Evolutionary conservation across 2,329 filamentous ascomycete genomes (phyloP).

Genomic region (Aspergillus tanneri): DNA sequence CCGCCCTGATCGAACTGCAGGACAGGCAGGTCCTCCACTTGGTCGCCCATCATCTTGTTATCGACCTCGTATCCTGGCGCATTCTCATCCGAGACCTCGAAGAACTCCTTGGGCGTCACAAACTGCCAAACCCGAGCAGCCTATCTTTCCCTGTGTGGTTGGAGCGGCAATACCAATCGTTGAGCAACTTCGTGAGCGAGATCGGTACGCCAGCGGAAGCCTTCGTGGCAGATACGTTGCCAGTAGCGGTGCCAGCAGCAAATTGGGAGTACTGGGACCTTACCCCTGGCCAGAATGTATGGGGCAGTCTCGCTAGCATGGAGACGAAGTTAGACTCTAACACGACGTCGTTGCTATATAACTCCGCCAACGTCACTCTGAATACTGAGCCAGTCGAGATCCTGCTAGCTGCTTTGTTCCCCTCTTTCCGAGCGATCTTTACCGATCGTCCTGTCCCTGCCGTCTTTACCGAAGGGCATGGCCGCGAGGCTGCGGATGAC

Average conservation of each 20-base stretch:
- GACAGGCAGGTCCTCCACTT: neutral
- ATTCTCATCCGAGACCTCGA: constrained; percentile 11
- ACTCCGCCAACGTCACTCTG: constrained; percentile 6
- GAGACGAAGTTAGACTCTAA: no score
- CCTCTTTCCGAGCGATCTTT: constrained; percentile 8
- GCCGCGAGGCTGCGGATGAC: constrained; percentile 11
- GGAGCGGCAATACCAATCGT: no score
- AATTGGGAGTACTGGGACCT: no score
- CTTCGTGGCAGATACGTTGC: no score
- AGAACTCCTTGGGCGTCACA: neutral
- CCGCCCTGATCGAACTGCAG: neutral
- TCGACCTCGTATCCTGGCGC: constrained; percentile 13
- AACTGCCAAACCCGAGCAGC: no score
- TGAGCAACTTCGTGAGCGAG: no score
- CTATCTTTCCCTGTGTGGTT: no score
- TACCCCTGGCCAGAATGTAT: neutral
- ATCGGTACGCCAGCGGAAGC: no score
- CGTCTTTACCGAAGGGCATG: constrained; percentile 11
- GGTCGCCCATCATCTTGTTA: constrained; percentile 7
- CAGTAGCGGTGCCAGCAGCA: no score
- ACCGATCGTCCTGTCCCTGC: constrained; percentile 4
- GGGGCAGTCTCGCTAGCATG: no score
- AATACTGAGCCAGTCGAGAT: constrained; percentile 6
- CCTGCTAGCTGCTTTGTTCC: constrained; percentile 9
- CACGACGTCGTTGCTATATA: neutral